Evolutionary conservation across 345 rosid species (phyloP), one percentile per base, ranked within the genome.

Genomic region (Populus alba): DNA sequence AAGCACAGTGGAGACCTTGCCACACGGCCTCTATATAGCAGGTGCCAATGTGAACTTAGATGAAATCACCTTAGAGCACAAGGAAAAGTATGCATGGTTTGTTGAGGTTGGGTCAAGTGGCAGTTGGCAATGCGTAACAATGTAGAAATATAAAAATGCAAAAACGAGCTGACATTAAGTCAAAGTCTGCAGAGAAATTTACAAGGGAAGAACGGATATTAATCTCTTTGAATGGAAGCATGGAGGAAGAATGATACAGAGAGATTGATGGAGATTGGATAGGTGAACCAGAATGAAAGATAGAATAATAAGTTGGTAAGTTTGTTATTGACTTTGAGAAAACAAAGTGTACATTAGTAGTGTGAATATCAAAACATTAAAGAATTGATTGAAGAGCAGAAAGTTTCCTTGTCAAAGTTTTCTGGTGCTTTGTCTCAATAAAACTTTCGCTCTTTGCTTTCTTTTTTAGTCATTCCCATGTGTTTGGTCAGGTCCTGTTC

Each of bases 351-450:
- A 38, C 37, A 25, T 2, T 4, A 45, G 35, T 11, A 12, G 57
- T 62, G 65, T 1, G 38, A n/a, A 33, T 22, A 22, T 13, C 23
- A 29, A 35, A 31, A 23, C 25, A 63, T 25, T 6, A 33, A 53
- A 20, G 11, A 72, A 35, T 73, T 72, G 81, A 78, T 55, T 66
- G 73, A 53, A 18, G n/a, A 72, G 12, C 73, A n/a, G 55, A 51
- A 73, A 66, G 25, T 20, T 6, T 20, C 0, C 5, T 72, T 2
- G 68, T 53, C 77, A 37, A 55, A 10, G 10, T 12, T 70, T 66
- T 78, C 15, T 55, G 81, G 68, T 79, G 68, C 43, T 1, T 0
- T 29, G 55, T 68, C 55, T 11, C 47, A 8, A 5, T 70, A 18
- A 35, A 33, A 17, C 11, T 35, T 43, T 71, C 43, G 13, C 18